phyloP scores from a whole-genome alignment of 2,329 filamentous ascomycete species.

The Hymenoscyphus albidus region DNA sequence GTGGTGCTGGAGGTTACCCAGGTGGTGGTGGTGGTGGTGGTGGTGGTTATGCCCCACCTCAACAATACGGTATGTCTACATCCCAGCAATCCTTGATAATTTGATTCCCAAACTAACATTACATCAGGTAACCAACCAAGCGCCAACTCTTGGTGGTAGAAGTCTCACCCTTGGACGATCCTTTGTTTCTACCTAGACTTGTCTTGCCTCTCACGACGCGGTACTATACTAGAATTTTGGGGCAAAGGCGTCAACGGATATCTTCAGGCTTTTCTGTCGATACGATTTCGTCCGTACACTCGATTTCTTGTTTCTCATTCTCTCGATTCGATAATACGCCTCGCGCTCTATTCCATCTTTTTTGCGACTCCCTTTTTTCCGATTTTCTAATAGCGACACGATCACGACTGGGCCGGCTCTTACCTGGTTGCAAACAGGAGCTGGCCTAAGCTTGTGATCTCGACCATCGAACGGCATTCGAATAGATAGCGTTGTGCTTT shows the following conservation, averaged over 20 bases:
- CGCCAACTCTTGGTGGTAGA: constrained; percentile 54
- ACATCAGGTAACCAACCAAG: constrained; percentile 48
- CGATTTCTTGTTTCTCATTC: constrained; percentile 16
- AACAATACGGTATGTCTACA: constrained; percentile 32
- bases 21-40: constrained; percentile 57
- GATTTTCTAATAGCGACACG: constrained; percentile 34
- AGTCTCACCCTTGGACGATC: constrained; percentile 20
- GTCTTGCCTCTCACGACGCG: constrained; percentile 13
- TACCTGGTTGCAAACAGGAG: constrained; percentile 25
- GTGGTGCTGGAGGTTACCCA: constrained; percentile 46
- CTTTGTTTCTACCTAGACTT: constrained; percentile 25
- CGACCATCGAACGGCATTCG: constrained; percentile 36
- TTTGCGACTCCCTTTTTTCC: constrained; percentile 24
- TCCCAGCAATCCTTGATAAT: neutral
- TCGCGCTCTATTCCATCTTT: constrained; percentile 20
- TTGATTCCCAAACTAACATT: neutral
- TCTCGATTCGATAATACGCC: constrained; percentile 23
- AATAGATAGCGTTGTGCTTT: constrained; percentile 39
- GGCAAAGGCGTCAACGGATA: constrained; percentile 30
- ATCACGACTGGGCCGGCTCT: constrained; percentile 29
- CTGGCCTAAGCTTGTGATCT: constrained; percentile 27
- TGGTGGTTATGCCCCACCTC: constrained; percentile 35
- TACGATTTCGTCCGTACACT: constrained; percentile 15
- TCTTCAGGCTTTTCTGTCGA: constrained; percentile 24
- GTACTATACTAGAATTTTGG: constrained; percentile 16